Conservation (phyloP, 805 yeast genomes). For the Kurtzmaniella cleridarum region DNA sequence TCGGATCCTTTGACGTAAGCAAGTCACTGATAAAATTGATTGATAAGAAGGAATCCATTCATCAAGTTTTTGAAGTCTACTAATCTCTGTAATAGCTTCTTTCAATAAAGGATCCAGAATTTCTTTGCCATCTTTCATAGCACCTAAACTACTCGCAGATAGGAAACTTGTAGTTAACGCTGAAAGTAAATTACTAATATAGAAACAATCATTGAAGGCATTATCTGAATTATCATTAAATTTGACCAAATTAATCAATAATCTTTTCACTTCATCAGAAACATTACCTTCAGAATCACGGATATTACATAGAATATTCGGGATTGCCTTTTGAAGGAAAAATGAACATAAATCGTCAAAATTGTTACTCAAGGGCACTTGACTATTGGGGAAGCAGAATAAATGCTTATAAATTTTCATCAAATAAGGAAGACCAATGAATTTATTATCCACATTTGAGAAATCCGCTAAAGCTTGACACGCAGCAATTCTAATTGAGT, state of each 20-base stretch:
- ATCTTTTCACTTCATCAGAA: conserved; percentile 51
- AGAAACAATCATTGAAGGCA: conserved; percentile 66
- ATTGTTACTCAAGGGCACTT: conserved; percentile 74
- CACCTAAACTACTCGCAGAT: background rate
- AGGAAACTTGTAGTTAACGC: conserved; percentile 35
- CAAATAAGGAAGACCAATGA: conserved; percentile 68
- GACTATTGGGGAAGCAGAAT: conserved; percentile 62
- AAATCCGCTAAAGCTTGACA: conserved; percentile 70
- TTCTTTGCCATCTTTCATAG: background rate
- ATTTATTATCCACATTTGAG: conserved; percentile 56
- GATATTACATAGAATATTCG: conserved; percentile 54
- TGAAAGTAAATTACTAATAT: conserved; percentile 52
- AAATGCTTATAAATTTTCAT: conserved; percentile 61
- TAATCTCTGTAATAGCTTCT: conserved; percentile 55
- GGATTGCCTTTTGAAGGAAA: conserved; percentile 66
- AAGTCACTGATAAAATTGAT: conserved; percentile 46
- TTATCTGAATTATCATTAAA: conserved; percentile 85
- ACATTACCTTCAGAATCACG: conserved; percentile 59
- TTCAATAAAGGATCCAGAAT: conserved; percentile 12
- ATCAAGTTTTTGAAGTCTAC: conserved; percentile 73
- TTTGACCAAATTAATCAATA: conserved; percentile 65
- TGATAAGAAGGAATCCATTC: conserved; percentile 79
- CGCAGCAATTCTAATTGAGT: conserved; percentile 86
- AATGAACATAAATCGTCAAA: conserved; percentile 67
- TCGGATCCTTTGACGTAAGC: conserved; percentile 54